Percentiles rank a stretch among this genome's conserved stretches.
Conservation (phyloP, 768 basidiomycete genomes). For the Udeniomyces megalosporus region DNA sequence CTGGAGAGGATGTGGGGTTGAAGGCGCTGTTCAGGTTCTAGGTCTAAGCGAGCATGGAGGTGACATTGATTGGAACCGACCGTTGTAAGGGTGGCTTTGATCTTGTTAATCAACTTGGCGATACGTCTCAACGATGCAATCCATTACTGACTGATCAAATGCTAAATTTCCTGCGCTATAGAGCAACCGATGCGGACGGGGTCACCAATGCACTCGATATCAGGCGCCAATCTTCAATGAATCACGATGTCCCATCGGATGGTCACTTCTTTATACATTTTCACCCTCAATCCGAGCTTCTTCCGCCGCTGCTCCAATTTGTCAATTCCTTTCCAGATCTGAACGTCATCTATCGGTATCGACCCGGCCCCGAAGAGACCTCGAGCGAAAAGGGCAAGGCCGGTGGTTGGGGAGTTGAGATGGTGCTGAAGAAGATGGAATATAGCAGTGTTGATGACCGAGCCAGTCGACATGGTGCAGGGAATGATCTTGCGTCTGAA, state of each 20-base stretch:
- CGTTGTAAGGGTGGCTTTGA: too few relatives aligned
- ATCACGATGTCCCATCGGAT: too few relatives aligned
- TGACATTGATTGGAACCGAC: slow-evolving; percentile 29
- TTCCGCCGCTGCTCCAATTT: slow-evolving; percentile 46
- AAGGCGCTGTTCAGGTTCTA: slow-evolving; percentile 18
- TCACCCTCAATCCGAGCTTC: too few relatives aligned
- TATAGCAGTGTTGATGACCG: slow-evolving; percentile 89
- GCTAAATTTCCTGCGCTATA: too few relatives aligned
- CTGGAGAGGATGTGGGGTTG: slow-evolving; percentile 39
- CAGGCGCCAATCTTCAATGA: too few relatives aligned
- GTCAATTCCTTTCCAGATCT: slow-evolving; percentile 40
- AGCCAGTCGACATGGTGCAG: neutral
- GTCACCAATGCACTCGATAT: too few relatives aligned
- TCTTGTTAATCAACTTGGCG: too few relatives aligned
- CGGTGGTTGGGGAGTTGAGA: slow-evolving; percentile 68
- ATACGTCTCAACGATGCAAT: too few relatives aligned
- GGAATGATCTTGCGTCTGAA: too few relatives aligned
- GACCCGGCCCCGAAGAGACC: slow-evolving; percentile 1
- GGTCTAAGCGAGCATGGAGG: slow-evolving; percentile 14
- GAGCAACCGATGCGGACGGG: too few relatives aligned
- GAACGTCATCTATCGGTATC: slow-evolving; percentile 22
- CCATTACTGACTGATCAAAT: too few relatives aligned
- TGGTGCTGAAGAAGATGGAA: slow-evolving; percentile 94
- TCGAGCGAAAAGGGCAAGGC: neutral
- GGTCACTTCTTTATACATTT: too few relatives aligned